Percentiles rank a stretch among this genome's conserved stretches.
Evolutionary conservation across 176 grass and related monocot species (phyloP).

Genomic region (Aegilops bicornis): DNA sequence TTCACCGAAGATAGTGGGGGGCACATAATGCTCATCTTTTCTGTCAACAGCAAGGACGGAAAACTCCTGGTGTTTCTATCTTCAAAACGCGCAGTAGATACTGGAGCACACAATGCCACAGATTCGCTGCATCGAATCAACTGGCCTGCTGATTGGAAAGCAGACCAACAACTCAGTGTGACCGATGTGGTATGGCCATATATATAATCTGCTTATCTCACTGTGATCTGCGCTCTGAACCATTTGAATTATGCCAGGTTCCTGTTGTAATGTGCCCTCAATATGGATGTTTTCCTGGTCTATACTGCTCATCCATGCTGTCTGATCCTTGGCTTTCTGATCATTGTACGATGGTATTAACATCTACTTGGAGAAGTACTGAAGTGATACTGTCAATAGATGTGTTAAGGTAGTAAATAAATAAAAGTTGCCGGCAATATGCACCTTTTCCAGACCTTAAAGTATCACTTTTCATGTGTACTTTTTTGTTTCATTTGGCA

Average conservation of each 20-base stretch:
- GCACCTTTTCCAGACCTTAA: neutral
- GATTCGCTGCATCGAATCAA: conserved; percentile 59
- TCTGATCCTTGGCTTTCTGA: conserved; percentile 88
- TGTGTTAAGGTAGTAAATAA: conserved; percentile 72
- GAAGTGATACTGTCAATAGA: conserved; percentile 77
- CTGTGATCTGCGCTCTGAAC: neutral
- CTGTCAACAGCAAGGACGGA: conserved; percentile 46
- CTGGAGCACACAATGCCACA: conserved; percentile 56
- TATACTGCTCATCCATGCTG: conserved; percentile 69
- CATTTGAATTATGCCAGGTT: conserved; percentile 41
- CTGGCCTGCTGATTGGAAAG: conserved; percentile 52
- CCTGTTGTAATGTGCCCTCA: conserved; percentile 76
- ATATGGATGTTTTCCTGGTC: conserved; percentile 67
- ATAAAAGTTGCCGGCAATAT: neutral
- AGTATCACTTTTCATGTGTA: neutral
- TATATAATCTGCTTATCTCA: neutral
- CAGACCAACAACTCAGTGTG: conserved; percentile 24
- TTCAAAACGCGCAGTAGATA: conserved; percentile 66
- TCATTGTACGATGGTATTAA: conserved; percentile 59
- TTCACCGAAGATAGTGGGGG: conserved; percentile 2
- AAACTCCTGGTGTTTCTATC: conserved; percentile 66
- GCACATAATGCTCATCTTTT: neutral
- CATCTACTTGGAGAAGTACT: conserved; percentile 77
- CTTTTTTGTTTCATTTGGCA: conserved; percentile 35
- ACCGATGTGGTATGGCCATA: conserved; percentile 49